Evolutionary conservation across 306 rosid genomes (phyloP).

Genomic region (Acacia crassicarpa): DNA sequence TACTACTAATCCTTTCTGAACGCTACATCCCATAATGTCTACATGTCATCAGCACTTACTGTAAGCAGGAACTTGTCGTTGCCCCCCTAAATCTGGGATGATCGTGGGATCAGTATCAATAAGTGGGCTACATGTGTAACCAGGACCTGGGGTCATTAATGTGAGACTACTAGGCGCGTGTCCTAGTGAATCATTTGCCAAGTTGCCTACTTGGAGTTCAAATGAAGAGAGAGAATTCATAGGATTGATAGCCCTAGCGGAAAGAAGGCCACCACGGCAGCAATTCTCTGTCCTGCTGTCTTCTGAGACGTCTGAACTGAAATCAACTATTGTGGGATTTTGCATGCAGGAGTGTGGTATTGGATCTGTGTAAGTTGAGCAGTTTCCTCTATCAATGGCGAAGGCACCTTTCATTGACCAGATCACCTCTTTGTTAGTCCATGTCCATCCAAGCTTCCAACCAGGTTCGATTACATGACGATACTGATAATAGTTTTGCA

Average conservation of each 20-base stretch:
- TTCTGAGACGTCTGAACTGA: constrained; percentile 37
- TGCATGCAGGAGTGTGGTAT: constrained; percentile 67
- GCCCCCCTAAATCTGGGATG: constrained; percentile 55
- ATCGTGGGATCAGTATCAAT: constrained; percentile 55
- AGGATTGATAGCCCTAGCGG: constrained; percentile 53
- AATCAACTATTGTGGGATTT: constrained; percentile 60
- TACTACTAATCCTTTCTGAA: neutral
- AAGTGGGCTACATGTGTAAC: constrained; percentile 74
- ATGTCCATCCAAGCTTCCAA: constrained; percentile 75
- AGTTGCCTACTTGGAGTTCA: constrained; percentile 60
- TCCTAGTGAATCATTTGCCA: constrained; percentile 30
- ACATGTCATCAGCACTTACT: constrained; percentile 49
- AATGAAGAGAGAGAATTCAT: constrained; percentile 61
- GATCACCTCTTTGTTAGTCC: constrained; percentile 68
- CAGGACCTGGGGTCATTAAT: constrained; percentile 74
- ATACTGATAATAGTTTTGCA: constrained; percentile 59
- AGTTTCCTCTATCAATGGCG: constrained; percentile 63
- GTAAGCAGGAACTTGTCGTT: constrained; percentile 60
- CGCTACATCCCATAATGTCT: neutral
- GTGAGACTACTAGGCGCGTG: constrained; percentile 56
- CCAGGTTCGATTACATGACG: constrained; percentile 77
- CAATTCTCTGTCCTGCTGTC: constrained; percentile 58
- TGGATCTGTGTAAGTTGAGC: constrained; percentile 49
- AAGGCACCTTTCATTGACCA: constrained; percentile 82
- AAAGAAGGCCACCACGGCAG: constrained; percentile 71